Evolutionary conservation across 2,329 filamentous ascomycete genomes (phyloP).

Genomic region (Fusarium lyarnte): DNA sequence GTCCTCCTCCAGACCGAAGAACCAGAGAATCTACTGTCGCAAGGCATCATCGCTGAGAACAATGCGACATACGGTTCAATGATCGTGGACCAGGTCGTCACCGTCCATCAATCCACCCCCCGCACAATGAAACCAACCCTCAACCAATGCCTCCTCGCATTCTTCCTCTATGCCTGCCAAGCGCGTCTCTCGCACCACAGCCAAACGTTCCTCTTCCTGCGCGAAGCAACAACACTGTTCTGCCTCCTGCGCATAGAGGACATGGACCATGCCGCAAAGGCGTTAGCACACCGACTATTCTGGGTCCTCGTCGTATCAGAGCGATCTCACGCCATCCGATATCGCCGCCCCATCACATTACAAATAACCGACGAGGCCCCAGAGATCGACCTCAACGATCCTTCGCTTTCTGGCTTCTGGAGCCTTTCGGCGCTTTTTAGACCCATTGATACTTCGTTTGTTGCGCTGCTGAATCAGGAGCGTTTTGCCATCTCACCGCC

Average conservation of each 20-base stretch:
- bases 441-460: slow-evolving; percentile 54
- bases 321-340: slow-evolving; percentile 56
- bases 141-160: slow-evolving; percentile 53
- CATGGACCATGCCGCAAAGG: slow-evolving; percentile 35
- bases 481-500: slow-evolving; percentile 45
- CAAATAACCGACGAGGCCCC: slow-evolving; percentile 53
- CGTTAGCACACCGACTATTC: slow-evolving; percentile 51
- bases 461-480: slow-evolving; percentile 54
- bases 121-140: slow-evolving; percentile 50
- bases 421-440: slow-evolving; percentile 53
- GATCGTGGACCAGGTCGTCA: slow-evolving; percentile 51
- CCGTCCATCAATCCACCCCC: slow-evolving; percentile 47
- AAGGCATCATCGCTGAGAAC: slow-evolving; percentile 48
- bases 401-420: slow-evolving; percentile 51
- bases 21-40: slow-evolving; percentile 45
- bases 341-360: slow-evolving; percentile 55
- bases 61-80: slow-evolving; percentile 51
- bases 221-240: slow-evolving; percentile 56
- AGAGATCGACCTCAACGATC: slow-evolving; percentile 43
- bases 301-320: slow-evolving; percentile 58
- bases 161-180: slow-evolving; percentile 58
- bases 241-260: slow-evolving; percentile 47
- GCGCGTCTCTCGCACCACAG: slow-evolving; percentile 54
- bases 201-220: slow-evolving; percentile 54
- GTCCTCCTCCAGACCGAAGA: slow-evolving; percentile 55